Evolutionary conservation across 2,329 filamentous ascomycete genomes (phyloP).

Genomic region (Nigrospora osmanthi): DNA sequence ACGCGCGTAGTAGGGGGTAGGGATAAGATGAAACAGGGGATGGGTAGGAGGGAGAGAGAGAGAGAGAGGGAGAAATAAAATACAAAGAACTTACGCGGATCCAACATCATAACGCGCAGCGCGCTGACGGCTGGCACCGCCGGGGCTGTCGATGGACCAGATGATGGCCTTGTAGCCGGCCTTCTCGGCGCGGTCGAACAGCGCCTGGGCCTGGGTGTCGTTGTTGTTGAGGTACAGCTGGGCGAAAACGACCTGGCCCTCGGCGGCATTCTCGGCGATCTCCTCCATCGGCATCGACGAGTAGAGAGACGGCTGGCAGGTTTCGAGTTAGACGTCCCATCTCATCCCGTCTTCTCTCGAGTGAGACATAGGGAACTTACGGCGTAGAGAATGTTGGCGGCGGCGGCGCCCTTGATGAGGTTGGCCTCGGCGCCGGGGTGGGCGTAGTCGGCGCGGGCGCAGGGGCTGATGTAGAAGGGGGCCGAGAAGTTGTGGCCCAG

Average conservation of each 20-base stretch:
- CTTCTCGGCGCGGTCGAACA: constrained; percentile 7
- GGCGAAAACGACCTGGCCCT: constrained; percentile 6
- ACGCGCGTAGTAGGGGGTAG: too few relatives aligned
- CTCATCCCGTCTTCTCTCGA: too few relatives aligned
- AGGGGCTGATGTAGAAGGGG: constrained; percentile 48
- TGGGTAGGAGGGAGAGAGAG: too few relatives aligned
- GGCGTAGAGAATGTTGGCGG: constrained; percentile 43
- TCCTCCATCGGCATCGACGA: constrained; percentile 25
- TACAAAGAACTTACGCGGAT: constrained; percentile 1
- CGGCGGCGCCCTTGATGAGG: constrained; percentile 38
- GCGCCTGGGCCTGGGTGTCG: constrained; percentile 4
- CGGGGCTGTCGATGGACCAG: constrained; percentile 11
- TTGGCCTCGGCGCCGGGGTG: constrained; percentile 39
- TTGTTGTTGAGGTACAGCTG: constrained; percentile 20
- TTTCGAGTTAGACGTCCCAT: too few relatives aligned
- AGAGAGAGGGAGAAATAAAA: too few relatives aligned
- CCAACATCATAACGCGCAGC: constrained; percentile 5
- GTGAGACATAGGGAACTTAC: constrained; percentile 7
- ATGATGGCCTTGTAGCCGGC: constrained; percentile 10
- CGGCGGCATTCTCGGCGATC: constrained; percentile 26
- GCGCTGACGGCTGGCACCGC: constrained; percentile 6
- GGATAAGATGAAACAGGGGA: too few relatives aligned
- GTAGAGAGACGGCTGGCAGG: constrained; percentile 21
- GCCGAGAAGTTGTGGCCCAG: constrained; percentile 44
- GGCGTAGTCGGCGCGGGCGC: constrained; percentile 34